Percentiles rank a stretch among this genome's conserved stretches.
phyloP scores from a whole-genome alignment of 2,329 filamentous ascomycete genomes.

The Fusarium tuaranense region DNA sequence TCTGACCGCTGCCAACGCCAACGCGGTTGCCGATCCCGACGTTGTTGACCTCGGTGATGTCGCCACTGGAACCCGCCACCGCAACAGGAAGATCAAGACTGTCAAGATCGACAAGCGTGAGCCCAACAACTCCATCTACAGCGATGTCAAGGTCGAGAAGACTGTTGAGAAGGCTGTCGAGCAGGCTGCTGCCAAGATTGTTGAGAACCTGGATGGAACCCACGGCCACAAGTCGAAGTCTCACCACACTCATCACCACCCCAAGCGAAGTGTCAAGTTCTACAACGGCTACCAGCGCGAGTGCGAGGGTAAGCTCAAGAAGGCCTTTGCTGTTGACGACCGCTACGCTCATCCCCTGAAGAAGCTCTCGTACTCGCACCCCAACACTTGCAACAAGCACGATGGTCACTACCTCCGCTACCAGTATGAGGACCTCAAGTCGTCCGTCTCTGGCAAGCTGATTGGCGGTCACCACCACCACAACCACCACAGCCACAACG shows the following conservation, averaged over 20 bases:
- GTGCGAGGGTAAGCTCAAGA: constrained; percentile 23
- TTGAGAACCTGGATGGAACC: constrained; percentile 14
- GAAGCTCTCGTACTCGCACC: constrained; percentile 26
- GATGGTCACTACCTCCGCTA: constrained; percentile 30
- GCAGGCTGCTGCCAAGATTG: constrained; percentile 12
- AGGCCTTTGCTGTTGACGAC: constrained; percentile 23
- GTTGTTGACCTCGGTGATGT: background rate
- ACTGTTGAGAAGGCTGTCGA: constrained; percentile 23
- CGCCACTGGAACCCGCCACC: background rate
- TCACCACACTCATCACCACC: background rate
- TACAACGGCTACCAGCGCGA: constrained; percentile 32
- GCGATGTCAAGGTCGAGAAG: constrained; percentile 25
- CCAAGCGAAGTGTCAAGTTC: constrained; percentile 30
- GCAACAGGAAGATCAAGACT: background rate
- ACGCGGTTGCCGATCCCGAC: background rate
- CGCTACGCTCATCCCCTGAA: constrained; percentile 10
- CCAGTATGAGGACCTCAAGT: constrained; percentile 29
- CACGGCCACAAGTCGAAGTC: background rate
- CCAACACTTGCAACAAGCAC: constrained; percentile 32
- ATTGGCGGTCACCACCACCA: background rate
- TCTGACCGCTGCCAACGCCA: background rate
- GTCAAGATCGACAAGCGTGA: constrained; percentile 17
- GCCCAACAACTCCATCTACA: constrained; percentile 2
- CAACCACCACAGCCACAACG: constrained; percentile 1
- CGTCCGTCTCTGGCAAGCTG: constrained; percentile 21